phyloP scores from a whole-genome alignment of 2,329 filamentous ascomycete genomes.

The Ceratocystiopsis minuta region DNA sequence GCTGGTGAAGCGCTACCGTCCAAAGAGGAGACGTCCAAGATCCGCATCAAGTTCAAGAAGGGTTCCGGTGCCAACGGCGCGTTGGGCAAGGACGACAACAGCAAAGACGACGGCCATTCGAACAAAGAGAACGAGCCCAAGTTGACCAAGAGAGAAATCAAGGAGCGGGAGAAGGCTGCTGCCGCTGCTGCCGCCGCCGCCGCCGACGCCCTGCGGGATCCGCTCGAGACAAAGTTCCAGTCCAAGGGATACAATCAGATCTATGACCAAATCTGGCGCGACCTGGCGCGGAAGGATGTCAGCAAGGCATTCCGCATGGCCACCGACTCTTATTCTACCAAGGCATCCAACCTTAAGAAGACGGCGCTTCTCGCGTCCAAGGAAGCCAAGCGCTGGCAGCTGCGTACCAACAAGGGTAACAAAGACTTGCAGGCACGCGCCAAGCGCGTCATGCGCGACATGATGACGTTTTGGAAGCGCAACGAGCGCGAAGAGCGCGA shows the following conservation, averaged over 20 bases:
- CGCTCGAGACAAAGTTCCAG: constrained; percentile 48
- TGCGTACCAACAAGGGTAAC: constrained; percentile 93
- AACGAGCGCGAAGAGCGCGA: constrained; percentile 97
- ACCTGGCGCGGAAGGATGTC: constrained; percentile 83
- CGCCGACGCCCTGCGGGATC: constrained; percentile 28
- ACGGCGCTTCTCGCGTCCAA: constrained; percentile 93
- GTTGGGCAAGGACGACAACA: constrained; percentile 12
- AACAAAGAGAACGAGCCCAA: constrained; percentile 29
- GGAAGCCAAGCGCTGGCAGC: constrained; percentile 92
- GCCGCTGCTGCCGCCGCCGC: constrained; percentile 13
- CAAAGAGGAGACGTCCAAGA: constrained; percentile 38
- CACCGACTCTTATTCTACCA: constrained; percentile 65
- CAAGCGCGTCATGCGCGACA: constrained; percentile 97
- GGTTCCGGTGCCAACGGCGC: constrained; percentile 15
- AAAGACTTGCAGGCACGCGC: constrained; percentile 94
- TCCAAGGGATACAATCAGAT: constrained; percentile 94
- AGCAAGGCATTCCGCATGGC: constrained; percentile 85
- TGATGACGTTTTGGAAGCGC: constrained; percentile 99
- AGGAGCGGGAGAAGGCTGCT: constrained; percentile 19
- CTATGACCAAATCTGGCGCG: constrained; percentile 93
- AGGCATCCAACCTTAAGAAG: constrained; percentile 92
- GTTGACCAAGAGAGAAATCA: constrained; percentile 20
- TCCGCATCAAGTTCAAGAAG: constrained; percentile 46
- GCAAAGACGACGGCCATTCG: constrained; percentile 26
- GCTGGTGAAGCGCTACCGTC: constrained; percentile 55